These are phyloP conservation scores for Cyberlindnera veronae DNA, from an alignment of 805 yeast genomes.

Conservation along the genomic window DNA sequence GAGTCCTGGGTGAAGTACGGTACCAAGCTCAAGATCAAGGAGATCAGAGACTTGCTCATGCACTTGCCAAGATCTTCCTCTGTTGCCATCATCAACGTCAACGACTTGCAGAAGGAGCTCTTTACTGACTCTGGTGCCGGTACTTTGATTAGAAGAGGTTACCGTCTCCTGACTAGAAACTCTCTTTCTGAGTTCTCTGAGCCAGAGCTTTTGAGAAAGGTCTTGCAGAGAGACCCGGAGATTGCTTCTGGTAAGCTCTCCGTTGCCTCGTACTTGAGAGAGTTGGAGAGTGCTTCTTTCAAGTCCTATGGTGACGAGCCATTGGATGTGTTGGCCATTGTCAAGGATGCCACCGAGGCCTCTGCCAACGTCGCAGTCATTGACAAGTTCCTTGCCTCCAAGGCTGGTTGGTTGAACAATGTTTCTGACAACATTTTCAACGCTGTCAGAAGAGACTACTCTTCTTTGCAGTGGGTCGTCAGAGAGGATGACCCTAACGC, in stretches of 20 bases:
- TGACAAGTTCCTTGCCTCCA: constrained; percentile 83
- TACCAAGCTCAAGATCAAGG: constrained; percentile 93
- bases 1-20: constrained; percentile 99
- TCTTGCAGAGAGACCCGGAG: constrained; percentile 73
- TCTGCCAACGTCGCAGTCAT: constrained; percentile 54
- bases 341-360: constrained; percentile 43
- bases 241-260: constrained; percentile 66
- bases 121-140: constrained; percentile 99
- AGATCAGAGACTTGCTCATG: constrained; percentile 90
- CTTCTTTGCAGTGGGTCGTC: constrained; percentile 80
- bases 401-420: constrained; percentile 95
- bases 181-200: constrained; percentile 64
- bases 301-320: constrained; percentile 94
- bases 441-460: constrained; percentile 71
- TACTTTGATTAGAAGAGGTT: constrained; percentile 95
- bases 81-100: constrained; percentile 94
- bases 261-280: constrained; percentile 77
- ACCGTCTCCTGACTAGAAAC: constrained; percentile 72
- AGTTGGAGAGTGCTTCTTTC: constrained; percentile 58
- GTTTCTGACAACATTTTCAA: constrained; percentile 93
- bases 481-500: constrained; percentile 88
- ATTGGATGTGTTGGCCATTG: constrained; percentile 88
- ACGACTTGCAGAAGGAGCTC: constrained; percentile 93
- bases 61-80: constrained; percentile 95
- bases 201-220: constrained; percentile 74